Evolutionary conservation across 2,329 filamentous ascomycete species (phyloP), one percentile per base, ranked within the genome.

Genomic region (Orbilia ellipsospora): DNA sequence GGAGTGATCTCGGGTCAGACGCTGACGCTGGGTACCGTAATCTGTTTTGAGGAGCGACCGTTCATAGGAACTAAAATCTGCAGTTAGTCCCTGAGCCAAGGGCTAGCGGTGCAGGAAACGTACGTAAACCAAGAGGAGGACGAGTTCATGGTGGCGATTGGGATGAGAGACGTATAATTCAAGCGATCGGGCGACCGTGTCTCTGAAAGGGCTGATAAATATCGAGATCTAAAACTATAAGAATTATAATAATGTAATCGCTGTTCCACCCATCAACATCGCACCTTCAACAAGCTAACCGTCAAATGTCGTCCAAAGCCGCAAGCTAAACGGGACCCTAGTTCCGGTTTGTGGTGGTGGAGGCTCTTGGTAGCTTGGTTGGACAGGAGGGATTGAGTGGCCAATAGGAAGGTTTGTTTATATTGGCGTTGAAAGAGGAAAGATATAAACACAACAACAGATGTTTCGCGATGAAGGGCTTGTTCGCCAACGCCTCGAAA

Each of bases 81-180:
- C 23, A 23, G 51, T 72, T 64, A 56, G 67, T 18, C 5, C 10
- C 4, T 23, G 18, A 36, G 10, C 56, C 23, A 57, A n/a, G 20
- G 5, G 15, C 16, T 13, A 50, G 44, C 2, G 31, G 18, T 16
- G 45, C 18, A 31, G 62, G 23, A 16, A 15, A 28, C 77, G 26
- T 66, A 79, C 79, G 95, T 98, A 85, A 98, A 98, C 83, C 97
- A 93, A 50, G 93, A 90, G 52, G 94, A 89, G 52, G 92, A 94
- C 52, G 93, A 96, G 84, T 97, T 77, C 73, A 77, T 77, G 20
- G 60, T 62, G 51, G n/a, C 51, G 63, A 42, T 50, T 45, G 2
- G 1, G 31, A 36, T 36, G 31, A 10, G 16, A 7, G 28, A 31
- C 13, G 42, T 18, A 36, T 36, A 15, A 3, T 16, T 10, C 57